Conservation (phyloP, 352 stramenopile species). For the Pythium insidiosum region DNA sequence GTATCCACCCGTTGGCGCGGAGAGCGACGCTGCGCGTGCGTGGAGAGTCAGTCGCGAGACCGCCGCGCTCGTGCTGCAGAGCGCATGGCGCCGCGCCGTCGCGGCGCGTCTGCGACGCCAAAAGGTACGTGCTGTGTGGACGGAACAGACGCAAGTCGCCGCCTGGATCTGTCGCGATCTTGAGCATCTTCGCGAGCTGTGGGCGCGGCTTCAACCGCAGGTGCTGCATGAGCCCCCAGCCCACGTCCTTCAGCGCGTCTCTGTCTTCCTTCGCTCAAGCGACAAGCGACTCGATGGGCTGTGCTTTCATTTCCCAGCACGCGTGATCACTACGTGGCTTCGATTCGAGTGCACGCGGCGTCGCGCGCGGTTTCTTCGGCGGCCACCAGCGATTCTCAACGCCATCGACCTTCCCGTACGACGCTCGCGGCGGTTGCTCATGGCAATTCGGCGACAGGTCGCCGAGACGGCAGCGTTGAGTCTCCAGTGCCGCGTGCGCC, state of each 20-base stretch:
- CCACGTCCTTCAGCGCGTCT: background rate
- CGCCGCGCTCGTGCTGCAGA: conserved; percentile 41
- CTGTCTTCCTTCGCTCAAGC: background rate
- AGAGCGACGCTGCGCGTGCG: conserved; percentile 13
- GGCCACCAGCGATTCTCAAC: conserved; percentile 23
- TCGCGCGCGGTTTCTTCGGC: conserved; percentile 25
- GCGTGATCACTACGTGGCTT: conserved; percentile 34
- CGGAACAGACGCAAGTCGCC: conserved; percentile 30
- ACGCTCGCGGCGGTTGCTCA: conserved; percentile 15
- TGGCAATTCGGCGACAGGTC: conserved; percentile 18
- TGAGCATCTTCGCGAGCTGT: background rate
- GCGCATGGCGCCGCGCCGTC: conserved; percentile 25
- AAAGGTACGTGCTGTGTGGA: conserved; percentile 21
- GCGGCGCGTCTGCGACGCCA: conserved; percentile 18
- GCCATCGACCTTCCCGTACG: conserved; percentile 32
- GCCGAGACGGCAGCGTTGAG: conserved; percentile 12
- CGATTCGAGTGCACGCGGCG: conserved; percentile 17
- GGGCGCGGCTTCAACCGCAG: background rate
- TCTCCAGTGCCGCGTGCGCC: conserved; percentile 29
- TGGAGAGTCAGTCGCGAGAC: conserved; percentile 19
- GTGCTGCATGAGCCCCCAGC: too few relatives aligned
- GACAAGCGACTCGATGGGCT: conserved; percentile 5
- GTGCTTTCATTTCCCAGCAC: conserved; percentile 25
- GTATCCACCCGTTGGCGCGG: background rate
- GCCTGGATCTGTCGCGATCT: conserved; percentile 23